Percentiles rank a stretch among this genome's conserved stretches.
These are phyloP conservation scores for Raddia guianensis DNA, from an alignment of 176 grass and related monocot genomes.

Conservation along the genomic window DNA sequence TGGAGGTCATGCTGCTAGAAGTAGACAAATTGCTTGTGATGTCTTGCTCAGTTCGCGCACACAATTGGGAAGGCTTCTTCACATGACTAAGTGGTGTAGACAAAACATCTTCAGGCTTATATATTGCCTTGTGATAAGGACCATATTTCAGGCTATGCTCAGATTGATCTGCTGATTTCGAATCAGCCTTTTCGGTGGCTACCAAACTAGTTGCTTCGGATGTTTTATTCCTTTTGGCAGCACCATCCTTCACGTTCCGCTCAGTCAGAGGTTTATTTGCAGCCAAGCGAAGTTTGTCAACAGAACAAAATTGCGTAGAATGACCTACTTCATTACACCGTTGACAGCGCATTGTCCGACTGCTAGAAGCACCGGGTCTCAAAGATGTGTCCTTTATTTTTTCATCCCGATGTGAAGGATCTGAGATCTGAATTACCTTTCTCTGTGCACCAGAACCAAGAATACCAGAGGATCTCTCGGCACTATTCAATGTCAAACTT, in stretches of 20 bases:
- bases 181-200: constrained; percentile 28
- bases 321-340: constrained; percentile 81
- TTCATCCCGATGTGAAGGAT: constrained; percentile 43
- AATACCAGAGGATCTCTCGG: constrained; percentile 51
- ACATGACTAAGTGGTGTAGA: constrained; percentile 34
- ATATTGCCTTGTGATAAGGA: constrained; percentile 37
- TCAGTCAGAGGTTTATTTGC: constrained; percentile 62
- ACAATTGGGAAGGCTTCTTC: constrained; percentile 25
- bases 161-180: constrained; percentile 43
- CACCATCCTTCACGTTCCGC: constrained; percentile 56
- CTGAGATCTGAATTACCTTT: constrained; percentile 44
- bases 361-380: constrained; percentile 42
- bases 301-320: constrained; percentile 64
- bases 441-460: constrained; percentile 48
- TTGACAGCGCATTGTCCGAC: constrained; percentile 51
- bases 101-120: constrained; percentile 38
- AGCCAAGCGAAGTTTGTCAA: constrained; percentile 56
- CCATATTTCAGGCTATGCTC: constrained; percentile 38
- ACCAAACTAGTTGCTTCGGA: constrained; percentile 31
- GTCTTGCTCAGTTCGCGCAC: constrained; percentile 21
- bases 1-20: constrained; percentile 9
- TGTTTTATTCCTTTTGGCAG: constrained; percentile 39
- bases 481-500: constrained; percentile 42
- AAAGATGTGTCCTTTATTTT: constrained; percentile 55
- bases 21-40: constrained; percentile 2